A percentile compares a stretch with the other conserved stretches of the same genome.
Conservation (phyloP, 169 alveolate species). For the Amoebophrya sp. region DNA sequence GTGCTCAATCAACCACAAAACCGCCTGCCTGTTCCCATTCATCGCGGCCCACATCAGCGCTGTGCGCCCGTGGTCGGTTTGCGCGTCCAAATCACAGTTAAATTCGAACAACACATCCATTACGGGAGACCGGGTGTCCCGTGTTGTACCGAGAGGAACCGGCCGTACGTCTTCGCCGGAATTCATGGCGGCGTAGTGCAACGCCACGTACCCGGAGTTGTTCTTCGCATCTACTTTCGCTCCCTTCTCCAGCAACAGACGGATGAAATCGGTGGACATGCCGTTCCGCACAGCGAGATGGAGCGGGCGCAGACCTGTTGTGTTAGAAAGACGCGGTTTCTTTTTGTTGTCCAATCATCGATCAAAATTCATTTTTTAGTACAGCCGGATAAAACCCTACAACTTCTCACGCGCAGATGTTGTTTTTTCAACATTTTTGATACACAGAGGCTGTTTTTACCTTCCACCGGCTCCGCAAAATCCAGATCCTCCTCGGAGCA, state of each 20-base stretch:
- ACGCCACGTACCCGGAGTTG: not conserved
- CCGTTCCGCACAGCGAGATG: not conserved
- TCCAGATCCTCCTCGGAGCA: not conserved
- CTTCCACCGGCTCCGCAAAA: not conserved
- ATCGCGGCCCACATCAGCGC: not conserved
- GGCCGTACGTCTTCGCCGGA: not conserved
- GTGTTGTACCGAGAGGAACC: not conserved
- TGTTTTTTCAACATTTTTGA: too few species aligned
- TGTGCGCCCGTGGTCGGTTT: not conserved
- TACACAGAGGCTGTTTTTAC: too few species aligned
- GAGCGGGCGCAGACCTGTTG: not conserved
- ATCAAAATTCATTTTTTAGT: too few species aligned
- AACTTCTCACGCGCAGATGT: too few species aligned
- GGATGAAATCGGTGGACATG: not conserved
- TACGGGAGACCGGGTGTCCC: not conserved
- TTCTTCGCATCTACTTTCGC: not conserved
- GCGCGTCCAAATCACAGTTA: not conserved
- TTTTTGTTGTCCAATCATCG: too few species aligned
- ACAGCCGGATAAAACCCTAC: too few species aligned
- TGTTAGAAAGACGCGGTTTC: too few species aligned
- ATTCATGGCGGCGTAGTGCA: slow-evolving; percentile 20
- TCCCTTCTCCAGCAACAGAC: not conserved
- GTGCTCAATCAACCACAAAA: not conserved
- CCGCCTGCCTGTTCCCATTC: not conserved
- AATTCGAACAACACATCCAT: not conserved